Evolutionary conservation across 225 moss, liverwort and hornwort species (phyloP), one percentile per base, ranked within the genome.

Genomic region (Pseudisothecium myosuroides): DNA sequence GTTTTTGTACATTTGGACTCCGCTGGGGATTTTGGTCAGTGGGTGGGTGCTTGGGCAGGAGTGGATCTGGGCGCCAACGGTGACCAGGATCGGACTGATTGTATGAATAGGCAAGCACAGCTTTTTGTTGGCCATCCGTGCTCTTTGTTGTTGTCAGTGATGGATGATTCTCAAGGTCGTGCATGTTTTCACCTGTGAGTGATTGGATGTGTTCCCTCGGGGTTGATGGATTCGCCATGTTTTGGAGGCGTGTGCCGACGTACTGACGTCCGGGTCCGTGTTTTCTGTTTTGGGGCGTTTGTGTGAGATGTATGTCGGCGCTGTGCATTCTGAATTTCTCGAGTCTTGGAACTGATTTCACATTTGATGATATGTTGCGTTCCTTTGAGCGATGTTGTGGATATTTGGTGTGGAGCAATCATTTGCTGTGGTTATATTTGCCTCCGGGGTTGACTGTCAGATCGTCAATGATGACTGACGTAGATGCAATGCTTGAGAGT

Each of bases 1-100:
- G 95, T 95, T 95, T 94, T 81, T 96, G 96, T 98, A 96, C 93
- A 96, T 96, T 95, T 94, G 94, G 92, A 91, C 94, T 94, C 95
- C 93, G 94, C 93, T 92, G 91, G 92, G 93, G 87, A 88, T 90
- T 89, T 92, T 92, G 93, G 87, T 76, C 88, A 89, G 93, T 62
- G 91, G 89, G 93, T 90, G 94, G 91, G 91, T 89, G 93, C 88
- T 87, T 82, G 92, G 93, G 94, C 88, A 89, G 95, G 90, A 91
- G 94, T 87, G 83, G 94, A 95, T 91, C 91, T 86, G 93, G 93
- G 93, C 89, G 94, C 63, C 85, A 14, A 49, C 54, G 76, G 94
- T 94, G 95, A 93, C 91, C 95, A 94, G 91, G 92, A 94, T 91
- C 92, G 94, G 93, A 89, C 93, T 87, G 92, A 88, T 91, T 95